A percentile compares a stretch with the other conserved stretches of the same genome.
phyloP scores from a whole-genome alignment of 768 basidiomycete genomes.

The Boletus tylopilopsis region DNA sequence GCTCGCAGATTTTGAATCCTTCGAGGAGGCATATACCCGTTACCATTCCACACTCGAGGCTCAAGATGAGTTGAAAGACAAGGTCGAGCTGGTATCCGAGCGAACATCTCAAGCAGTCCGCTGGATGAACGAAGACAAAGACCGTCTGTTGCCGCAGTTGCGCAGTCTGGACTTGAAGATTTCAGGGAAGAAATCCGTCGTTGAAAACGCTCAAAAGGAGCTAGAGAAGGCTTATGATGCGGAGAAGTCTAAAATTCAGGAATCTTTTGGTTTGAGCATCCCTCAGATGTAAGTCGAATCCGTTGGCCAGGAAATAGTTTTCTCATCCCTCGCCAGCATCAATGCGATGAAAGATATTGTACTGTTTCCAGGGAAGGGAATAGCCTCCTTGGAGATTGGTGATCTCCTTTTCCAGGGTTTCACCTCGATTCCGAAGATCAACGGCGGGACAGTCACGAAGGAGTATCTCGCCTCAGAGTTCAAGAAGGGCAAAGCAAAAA shows the following conservation, averaged over 20 bases:
- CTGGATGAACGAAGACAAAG: background rate
- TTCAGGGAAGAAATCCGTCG: too few relatives aligned
- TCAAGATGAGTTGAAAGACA: background rate
- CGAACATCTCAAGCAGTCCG: background rate
- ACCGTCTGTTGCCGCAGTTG: background rate
- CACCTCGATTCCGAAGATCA: background rate
- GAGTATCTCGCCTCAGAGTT: background rate
- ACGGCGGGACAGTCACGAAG: background rate
- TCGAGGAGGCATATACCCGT: background rate
- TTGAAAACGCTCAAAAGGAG: background rate
- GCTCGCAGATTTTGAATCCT: background rate
- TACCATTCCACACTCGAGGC: background rate
- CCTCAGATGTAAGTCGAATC: background rate
- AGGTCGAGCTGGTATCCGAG: background rate
- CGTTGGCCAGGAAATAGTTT: background rate
- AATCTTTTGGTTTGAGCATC: background rate
- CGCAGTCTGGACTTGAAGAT: background rate
- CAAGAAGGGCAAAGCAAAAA: background rate
- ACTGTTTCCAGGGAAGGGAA: background rate
- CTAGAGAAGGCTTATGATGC: background rate
- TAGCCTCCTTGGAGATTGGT: too few relatives aligned
- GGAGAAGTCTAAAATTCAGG: background rate
- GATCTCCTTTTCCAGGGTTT: background rate
- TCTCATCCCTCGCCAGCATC: background rate
- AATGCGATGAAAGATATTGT: background rate